Evolutionary conservation across 345 rosid species (phyloP).

Genomic region (Hypericum perforatum): DNA sequence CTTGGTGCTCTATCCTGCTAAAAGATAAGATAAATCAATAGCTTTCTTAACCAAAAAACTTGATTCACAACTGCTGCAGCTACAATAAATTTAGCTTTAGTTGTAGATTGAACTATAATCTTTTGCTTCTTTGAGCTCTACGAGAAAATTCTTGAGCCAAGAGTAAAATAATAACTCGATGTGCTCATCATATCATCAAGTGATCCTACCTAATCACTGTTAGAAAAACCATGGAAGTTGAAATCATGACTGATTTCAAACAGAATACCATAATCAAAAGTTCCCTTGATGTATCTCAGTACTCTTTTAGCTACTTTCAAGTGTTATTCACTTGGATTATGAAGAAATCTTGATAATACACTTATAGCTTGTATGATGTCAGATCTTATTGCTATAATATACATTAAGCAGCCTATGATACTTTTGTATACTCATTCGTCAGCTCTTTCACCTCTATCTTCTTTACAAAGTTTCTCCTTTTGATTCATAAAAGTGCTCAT

Average conservation of each 20-base stretch:
- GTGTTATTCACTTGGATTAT: background rate
- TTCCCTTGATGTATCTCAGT: no score
- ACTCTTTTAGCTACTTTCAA: background rate
- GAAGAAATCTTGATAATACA: background rate
- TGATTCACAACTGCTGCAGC: no score
- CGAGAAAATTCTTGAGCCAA: no score
- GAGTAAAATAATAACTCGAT: no score
- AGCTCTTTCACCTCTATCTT: background rate
- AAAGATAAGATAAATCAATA: background rate
- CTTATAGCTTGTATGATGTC: background rate
- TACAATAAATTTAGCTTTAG: background rate
- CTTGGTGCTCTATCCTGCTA: no score
- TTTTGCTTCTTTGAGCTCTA: no score
- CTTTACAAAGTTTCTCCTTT: background rate
- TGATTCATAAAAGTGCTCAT: background rate
- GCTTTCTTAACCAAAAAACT: background rate
- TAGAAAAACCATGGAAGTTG: background rate
- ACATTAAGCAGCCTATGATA: background rate
- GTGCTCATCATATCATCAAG: no score
- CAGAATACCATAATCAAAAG: background rate
- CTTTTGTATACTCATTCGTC: background rate
- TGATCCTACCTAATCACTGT: background rate
- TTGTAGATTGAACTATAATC: background rate
- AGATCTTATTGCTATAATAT: background rate
- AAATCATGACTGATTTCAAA: background rate